Evolutionary conservation across 2,329 filamentous ascomycete species (phyloP).

Genomic region (Corinectria fuckeliana): DNA sequence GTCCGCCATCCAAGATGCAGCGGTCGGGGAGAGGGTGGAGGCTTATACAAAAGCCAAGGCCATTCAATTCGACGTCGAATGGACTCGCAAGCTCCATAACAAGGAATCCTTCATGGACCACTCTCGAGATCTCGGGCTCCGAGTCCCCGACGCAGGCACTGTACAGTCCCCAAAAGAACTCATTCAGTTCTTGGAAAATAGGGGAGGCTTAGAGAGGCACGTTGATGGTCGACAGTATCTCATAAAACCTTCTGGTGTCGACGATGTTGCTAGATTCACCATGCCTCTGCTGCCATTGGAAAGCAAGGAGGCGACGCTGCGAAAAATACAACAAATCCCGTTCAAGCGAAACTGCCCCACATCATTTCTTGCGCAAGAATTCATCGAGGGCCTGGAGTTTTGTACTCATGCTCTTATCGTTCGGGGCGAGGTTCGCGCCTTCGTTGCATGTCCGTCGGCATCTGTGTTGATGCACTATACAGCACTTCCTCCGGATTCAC

Average conservation of each 20-base stretch:
- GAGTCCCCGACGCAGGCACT: constrained; percentile 57
- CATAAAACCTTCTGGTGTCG: constrained; percentile 69
- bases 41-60: constrained; percentile 63
- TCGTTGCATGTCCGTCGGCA: constrained; percentile 69
- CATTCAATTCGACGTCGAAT: constrained; percentile 66
- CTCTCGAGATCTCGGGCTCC: constrained; percentile 59
- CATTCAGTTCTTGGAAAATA: constrained; percentile 55
- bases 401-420: constrained; percentile 75
- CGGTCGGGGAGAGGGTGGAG: constrained; percentile 68
- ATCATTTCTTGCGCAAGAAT: constrained; percentile 67
- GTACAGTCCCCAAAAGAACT: constrained; percentile 62
- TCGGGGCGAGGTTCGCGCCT: constrained; percentile 67
- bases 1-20: constrained; percentile 69
- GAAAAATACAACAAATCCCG: constrained; percentile 33
- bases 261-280: constrained; percentile 63
- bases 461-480: constrained; percentile 72
- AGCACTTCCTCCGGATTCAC: constrained; percentile 60
- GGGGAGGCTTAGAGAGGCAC: constrained; percentile 22
- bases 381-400: constrained; percentile 66
- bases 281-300: constrained; percentile 70
- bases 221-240: constrained; percentile 55
- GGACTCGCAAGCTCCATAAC: constrained; percentile 65
- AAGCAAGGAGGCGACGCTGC: constrained; percentile 53
- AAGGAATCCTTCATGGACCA: constrained; percentile 70
- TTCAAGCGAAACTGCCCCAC: constrained; percentile 50